Conservation (phyloP, 2,329 filamentous ascomycete genomes). For the Penicillium sp. region DNA sequence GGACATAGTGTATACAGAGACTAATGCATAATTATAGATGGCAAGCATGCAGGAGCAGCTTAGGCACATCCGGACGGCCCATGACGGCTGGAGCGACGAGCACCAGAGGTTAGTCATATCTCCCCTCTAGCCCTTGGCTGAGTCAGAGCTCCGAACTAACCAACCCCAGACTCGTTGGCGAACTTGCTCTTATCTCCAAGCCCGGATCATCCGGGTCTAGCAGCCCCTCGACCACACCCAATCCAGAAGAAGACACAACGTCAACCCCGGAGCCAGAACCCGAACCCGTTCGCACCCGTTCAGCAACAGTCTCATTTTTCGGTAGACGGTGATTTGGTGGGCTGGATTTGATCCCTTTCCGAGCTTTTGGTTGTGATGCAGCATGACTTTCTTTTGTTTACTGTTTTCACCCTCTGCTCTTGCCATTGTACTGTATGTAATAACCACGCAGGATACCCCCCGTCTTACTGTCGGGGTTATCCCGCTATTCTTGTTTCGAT, state of each 20-base stretch:
- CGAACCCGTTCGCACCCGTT: constrained; percentile 16
- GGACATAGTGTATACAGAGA: constrained; percentile 13
- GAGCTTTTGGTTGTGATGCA: constrained; percentile 9
- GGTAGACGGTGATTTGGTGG: constrained; percentile 7
- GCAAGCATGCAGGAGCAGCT: constrained; percentile 48
- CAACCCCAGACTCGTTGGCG: constrained; percentile 35
- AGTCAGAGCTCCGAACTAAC: neutral
- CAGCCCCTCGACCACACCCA: constrained; percentile 31
- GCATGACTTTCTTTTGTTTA: constrained; percentile 24
- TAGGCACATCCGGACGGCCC: constrained; percentile 45
- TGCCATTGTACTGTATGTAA: constrained; percentile 24
- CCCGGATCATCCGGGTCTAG: constrained; percentile 28
- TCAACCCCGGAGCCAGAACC: constrained; percentile 20
- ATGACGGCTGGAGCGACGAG: constrained; percentile 45
- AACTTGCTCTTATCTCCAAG: constrained; percentile 37
- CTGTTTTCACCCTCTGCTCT: constrained; percentile 20
- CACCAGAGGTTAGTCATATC: constrained; percentile 38
- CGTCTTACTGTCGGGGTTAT: constrained; percentile 15
- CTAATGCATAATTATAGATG: constrained; percentile 38
- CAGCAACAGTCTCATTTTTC: constrained; percentile 13
- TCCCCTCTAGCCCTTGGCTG: neutral
- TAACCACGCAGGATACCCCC: constrained; percentile 26
- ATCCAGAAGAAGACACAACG: constrained; percentile 24
- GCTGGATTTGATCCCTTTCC: neutral
- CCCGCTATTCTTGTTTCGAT: constrained; percentile 23